Base-by-base conservation (phyloP, 176 grass and related monocot genomes). In the Luzula sylvatica region DNA sequence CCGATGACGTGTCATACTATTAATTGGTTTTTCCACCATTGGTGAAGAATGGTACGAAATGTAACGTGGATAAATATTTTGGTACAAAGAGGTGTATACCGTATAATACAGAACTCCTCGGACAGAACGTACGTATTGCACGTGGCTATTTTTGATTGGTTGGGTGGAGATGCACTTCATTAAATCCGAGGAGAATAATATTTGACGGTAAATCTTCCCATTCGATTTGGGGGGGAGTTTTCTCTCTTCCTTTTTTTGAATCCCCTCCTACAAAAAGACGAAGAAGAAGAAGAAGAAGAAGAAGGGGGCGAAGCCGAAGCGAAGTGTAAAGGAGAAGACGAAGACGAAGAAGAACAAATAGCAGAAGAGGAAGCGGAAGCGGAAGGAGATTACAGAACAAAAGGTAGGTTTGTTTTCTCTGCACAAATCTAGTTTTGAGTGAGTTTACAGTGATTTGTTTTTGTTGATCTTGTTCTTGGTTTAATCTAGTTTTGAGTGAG, bases 191-290 rank as follows among this genome's bases (percentile, higher is more conserved):
- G 20, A 16, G 56, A 44, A 26, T 26, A n/a, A 61, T 61, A 44
- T 61, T 61, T 8, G 13, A 61, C 39, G 23, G 13, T 15, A 24
- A 45, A 61, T 45, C 20, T 3, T 42, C 18, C 7, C 12, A 15
- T 45, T 13, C 42, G 9, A 61, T 26, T 61, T 61, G 13, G 21
- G 27, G 26, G 15, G 13, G 8, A 40, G 26, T 43, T 62, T 25
- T 46, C 5, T 4, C 12, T 62, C 21, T 44, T 9, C 26, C 21
- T 45, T 42, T 17, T 28, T 61, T 61, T 61, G 58, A 61, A 67
- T 54, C 8, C 14, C 9, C 14, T 15, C 14, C 9, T 12, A n/a
- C 0, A 29, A 13, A 5, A 39, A 38, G 17, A 2, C 3, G n/a
- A 32, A 30, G 42, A 13, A 9, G 42, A 18, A 46, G 59, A 24